Evolutionary conservation across 1,139 yeast genomes (phyloP), one percentile per base, ranked within the genome.

Genomic region (Yamadazyma siamensis): DNA sequence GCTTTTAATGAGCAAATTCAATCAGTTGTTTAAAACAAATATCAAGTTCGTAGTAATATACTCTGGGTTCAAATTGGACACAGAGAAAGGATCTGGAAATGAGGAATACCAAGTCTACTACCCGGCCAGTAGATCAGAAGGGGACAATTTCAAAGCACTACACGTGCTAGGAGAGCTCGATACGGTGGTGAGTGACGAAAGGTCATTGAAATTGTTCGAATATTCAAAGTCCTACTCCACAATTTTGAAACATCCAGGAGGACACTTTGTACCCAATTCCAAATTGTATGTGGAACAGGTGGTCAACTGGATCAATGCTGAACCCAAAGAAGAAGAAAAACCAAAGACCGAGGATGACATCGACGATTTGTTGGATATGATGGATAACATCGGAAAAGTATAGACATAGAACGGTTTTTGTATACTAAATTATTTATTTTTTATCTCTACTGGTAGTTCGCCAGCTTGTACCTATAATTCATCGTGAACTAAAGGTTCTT

Each of bases 111-210:
- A 41, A 15, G 34, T 44, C 4, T 55, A 48, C 33, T 79, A 76
- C 41, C 64, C 36, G 47, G 50, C 22, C 58, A 36, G 40, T 3
- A 35, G 32, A 8, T 36, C 31, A 19, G 40, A 53, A 2, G 21
- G 13, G 7, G 11, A n/a, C 14, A 7, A 20, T 5, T 44, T 80
- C 29, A 55, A 61, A 10, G 53, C 80, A 2, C 60, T 91, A 32
- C 96, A 88, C 52, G 80, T 91, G 0, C 59, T 80, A 33, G 97
- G 97, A 6, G 89, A 89, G 33, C 60, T 88, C 24, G 98, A 91
- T 50, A 86, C 96, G 0, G 81, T 91, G 11, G 91, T 89, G 3
- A 77, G 81, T n/a, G 88, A 83, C 29, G 80, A 74, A 28, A 67
- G 94, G 38, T 71, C 82, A 0, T 60, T 75, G 57, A 59, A 65